phyloP scores from a whole-genome alignment of 345 rosid species.

The Cardamine chenopodiifolia region DNA sequence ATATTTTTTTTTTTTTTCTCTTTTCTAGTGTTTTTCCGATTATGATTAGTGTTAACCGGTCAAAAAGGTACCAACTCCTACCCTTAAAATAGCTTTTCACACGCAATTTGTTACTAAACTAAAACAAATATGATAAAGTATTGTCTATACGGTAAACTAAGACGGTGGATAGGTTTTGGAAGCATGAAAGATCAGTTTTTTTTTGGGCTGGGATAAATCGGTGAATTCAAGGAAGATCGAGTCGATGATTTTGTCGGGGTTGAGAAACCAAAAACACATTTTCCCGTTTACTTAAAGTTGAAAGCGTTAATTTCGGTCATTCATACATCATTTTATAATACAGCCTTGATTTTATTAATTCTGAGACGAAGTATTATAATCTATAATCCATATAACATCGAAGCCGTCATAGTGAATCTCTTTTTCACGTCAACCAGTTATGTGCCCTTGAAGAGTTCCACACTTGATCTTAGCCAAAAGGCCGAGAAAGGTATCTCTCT shows the following conservation, averaged over 20 bases:
- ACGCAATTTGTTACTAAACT: neutral
- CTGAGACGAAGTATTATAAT: neutral
- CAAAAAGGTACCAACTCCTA: neutral
- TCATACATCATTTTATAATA: neutral
- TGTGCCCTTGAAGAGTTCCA: neutral
- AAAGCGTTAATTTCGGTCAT: neutral
- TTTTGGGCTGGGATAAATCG: neutral
- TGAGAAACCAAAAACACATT: neutral
- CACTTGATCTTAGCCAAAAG: slow-evolving; percentile 73
- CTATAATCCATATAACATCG: neutral
- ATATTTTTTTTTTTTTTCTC: neutral
- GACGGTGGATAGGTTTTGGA: neutral
- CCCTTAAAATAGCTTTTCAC: neutral
- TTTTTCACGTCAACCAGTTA: neutral
- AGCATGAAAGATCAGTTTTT: neutral
- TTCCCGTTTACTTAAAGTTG: neutral
- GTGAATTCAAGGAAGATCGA: neutral
- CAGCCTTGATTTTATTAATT: neutral
- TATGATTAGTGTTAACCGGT: slow-evolving; percentile 14
- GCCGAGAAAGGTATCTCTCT: slow-evolving; percentile 55
- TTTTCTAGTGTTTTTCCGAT: neutral
- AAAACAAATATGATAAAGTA: neutral
- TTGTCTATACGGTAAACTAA: neutral
- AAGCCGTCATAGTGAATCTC: neutral
- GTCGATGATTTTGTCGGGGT: neutral